Percentiles rank a stretch among this genome's conserved stretches.
phyloP scores from a whole-genome alignment of 768 basidiomycete genomes.

The Neoboletus magnificus region DNA sequence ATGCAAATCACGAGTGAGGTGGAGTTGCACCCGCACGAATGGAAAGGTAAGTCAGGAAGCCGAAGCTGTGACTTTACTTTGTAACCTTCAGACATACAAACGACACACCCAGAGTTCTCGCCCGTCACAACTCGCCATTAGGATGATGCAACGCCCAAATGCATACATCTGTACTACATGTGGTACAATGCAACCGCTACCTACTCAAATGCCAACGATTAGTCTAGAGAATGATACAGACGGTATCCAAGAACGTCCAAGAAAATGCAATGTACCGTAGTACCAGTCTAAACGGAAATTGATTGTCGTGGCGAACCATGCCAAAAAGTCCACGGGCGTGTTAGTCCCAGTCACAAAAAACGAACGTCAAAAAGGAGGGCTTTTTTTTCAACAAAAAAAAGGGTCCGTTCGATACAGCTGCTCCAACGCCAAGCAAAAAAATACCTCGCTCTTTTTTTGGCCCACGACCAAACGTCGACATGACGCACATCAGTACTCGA shows the following conservation, averaged over 20 bases:
- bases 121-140: no score
- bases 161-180: background rate
- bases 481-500: constrained; percentile 45
- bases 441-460: no score
- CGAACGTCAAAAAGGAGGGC: background rate
- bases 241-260: background rate
- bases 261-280: background rate
- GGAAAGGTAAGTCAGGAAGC: no score
- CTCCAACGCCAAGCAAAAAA: background rate
- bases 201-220: background rate
- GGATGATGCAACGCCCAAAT: background rate
- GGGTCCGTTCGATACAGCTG: background rate
- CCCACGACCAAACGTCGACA: background rate
- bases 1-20: no score
- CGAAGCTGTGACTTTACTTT: no score
- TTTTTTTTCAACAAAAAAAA: background rate
- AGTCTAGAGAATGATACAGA: background rate
- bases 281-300: background rate
- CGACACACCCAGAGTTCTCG: no score
- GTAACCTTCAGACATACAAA: no score
- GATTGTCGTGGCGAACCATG: background rate
- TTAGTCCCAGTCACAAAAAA: background rate
- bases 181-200: background rate
- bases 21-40: no score
- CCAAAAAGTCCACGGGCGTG: background rate